These are phyloP conservation scores for Aegilops umbellulata DNA, from an alignment of 176 grass and related monocot genomes.

Conservation along the genomic window DNA sequence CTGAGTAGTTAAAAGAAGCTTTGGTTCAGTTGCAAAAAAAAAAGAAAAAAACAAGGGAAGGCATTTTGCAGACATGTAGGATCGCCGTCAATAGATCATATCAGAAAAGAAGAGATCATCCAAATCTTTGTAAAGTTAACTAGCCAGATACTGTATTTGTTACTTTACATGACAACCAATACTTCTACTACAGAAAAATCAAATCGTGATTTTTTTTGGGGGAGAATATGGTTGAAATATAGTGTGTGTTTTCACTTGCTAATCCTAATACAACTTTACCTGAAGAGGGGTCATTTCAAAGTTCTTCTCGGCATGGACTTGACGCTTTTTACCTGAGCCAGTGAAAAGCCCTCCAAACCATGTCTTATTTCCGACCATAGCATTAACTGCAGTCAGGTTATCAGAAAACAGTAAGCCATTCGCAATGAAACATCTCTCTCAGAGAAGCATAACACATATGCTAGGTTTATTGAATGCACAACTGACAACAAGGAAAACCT, in stretches of 20 bases:
- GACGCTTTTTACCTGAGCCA: constrained; percentile 60
- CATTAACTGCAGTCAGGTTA: constrained; percentile 47
- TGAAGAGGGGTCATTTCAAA: constrained; percentile 58
- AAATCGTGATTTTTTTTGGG: neutral
- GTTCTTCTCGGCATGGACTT: constrained; percentile 39
- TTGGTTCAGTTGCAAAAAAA: neutral
- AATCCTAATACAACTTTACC: constrained; percentile 40
- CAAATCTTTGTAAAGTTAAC: constrained; percentile 1
- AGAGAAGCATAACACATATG: neutral
- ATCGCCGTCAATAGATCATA: neutral
- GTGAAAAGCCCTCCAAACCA: constrained; percentile 93
- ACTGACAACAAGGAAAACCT: neutral
- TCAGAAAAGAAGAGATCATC: neutral
- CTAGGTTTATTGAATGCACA: neutral
- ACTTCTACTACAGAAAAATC: neutral
- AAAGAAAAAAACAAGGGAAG: neutral
- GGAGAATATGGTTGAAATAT: neutral
- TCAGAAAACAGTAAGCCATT: neutral
- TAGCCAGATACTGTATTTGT: neutral
- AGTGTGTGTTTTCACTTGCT: neutral
- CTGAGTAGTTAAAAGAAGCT: constrained; percentile 41
- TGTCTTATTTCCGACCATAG: constrained; percentile 84
- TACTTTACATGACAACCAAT: neutral
- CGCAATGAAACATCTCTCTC: neutral
- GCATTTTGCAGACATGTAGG: neutral